Percentiles rank a stretch among this genome's conserved stretches.
phyloP scores from a whole-genome alignment of 345 rosid species.

The Turritis glabra region DNA sequence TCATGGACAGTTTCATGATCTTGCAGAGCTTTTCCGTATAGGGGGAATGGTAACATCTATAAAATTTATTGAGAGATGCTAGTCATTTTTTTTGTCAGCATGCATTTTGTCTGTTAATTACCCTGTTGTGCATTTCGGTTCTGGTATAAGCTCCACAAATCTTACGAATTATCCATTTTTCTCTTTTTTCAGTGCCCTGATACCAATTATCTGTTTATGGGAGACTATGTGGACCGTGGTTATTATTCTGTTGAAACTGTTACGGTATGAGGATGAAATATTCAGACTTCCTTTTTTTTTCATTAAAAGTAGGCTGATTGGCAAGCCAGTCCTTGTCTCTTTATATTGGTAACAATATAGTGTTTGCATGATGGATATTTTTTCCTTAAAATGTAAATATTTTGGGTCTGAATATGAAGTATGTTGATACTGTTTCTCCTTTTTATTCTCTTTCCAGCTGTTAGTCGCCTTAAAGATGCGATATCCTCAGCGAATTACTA shows the following conservation, averaged over 20 bases:
- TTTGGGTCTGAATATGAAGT: conserved; percentile 12
- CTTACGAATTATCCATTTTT: neutral
- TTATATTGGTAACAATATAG: neutral
- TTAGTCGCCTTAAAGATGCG: conserved; percentile 89
- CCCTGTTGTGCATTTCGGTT: conserved; percentile 15
- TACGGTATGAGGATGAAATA: conserved; percentile 51
- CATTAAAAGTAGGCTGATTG: conserved; percentile 1
- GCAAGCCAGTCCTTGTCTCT: neutral
- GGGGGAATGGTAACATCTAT: conserved; percentile 75
- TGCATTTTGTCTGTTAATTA: neutral
- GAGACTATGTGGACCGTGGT: conserved; percentile 96
- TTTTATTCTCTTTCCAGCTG: conserved; percentile 50
- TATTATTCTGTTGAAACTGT: conserved; percentile 98
- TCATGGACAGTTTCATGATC: conserved; percentile 98
- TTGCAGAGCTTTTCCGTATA: conserved; percentile 95
- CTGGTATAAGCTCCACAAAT: neutral
- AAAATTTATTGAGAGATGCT: conserved; percentile 2
- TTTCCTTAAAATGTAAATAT: neutral
- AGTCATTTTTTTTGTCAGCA: neutral
- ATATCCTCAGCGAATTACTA: conserved; percentile 85
- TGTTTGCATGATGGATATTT: neutral
- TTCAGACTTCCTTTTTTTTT: neutral
- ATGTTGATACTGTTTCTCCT: neutral
- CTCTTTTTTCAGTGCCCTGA: conserved; percentile 75
- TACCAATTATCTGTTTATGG: conserved; percentile 94